Base-by-base conservation (phyloP, 169 alveolate genomes). In the Eimeria acervulina region DNA sequence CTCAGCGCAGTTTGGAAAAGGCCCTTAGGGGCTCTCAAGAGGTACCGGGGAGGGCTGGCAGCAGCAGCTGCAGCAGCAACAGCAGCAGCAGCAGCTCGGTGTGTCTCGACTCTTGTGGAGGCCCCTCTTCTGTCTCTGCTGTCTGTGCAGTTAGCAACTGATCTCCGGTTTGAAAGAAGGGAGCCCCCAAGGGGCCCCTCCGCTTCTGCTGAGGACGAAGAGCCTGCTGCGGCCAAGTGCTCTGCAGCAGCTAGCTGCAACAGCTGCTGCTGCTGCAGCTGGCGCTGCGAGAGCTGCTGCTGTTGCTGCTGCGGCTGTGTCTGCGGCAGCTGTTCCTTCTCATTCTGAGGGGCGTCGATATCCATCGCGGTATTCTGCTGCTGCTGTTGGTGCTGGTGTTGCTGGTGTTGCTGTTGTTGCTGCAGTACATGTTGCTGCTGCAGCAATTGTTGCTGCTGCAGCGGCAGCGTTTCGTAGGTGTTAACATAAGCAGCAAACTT, bases 401-500 rank as follows among this genome's bases (percentile, higher is more conserved):
- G 55, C 55, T 28, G 28, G 28, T 66, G 76, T 7, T 28, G 36
- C 40, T 66, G 55, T 12, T 47, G 55, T 12, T 47, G 55, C 55
- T 47, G 55, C 55, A 7, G 55, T 12, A 7, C 19, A 5, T 47
- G 55, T 12, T 47, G 55, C 55, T 47, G 55, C 12, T 47, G 55
- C 55, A 7, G 55, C 55, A 8, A 17, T 10, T 66, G 76, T 17
- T 66, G 76, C 76, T 66, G 76, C 76, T 66, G 76, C 76, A 61
- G 47, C 2, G 94, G 94, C 13, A 88, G 84, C 7, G 94, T 83
- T 68, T 88, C 94, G 42, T 88, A 36, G 47, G 61, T 88, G 83
- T 88, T 81, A 21, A 88, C 94, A 38, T 88, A 88, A 40, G 61
- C 81, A 15, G 94, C 94, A 47, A 89, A 89, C 55, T 42, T 74